phyloP scores from a whole-genome alignment of 2,329 filamentous ascomycete genomes.

The Cercospora brassicicola region DNA sequence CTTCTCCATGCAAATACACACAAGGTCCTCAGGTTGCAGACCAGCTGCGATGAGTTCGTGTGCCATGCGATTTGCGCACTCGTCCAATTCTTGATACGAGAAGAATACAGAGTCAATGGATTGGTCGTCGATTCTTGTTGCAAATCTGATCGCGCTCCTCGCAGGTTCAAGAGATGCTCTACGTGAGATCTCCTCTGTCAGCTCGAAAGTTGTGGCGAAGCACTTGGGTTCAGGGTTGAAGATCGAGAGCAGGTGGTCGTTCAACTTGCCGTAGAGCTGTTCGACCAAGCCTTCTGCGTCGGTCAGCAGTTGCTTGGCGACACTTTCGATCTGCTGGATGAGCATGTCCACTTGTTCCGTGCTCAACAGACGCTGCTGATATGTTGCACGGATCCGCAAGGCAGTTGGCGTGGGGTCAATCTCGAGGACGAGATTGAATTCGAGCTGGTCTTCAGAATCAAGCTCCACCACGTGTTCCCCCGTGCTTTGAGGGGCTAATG shows the following conservation, averaged over 20 bases:
- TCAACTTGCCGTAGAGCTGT: constrained; percentile 36
- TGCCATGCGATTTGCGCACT: constrained; percentile 64
- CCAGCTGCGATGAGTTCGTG: constrained; percentile 53
- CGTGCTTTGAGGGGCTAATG: constrained; percentile 42
- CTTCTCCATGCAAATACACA: constrained; percentile 77
- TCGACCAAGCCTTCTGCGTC: constrained; percentile 39
- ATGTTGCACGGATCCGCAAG: constrained; percentile 58
- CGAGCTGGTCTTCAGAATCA: constrained; percentile 67
- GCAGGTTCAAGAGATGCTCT: constrained; percentile 53
- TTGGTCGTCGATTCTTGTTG: constrained; percentile 48
- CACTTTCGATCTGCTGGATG: constrained; percentile 59
- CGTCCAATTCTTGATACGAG: constrained; percentile 66
- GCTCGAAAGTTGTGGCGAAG: constrained; percentile 35
- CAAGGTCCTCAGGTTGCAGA: constrained; percentile 55
- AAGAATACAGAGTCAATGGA: constrained; percentile 47
- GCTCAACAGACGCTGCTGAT: constrained; percentile 56
- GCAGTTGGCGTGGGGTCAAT: constrained; percentile 61
- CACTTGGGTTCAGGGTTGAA: constrained; percentile 42
- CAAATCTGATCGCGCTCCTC: constrained; percentile 65
- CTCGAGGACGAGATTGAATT: constrained; percentile 75
- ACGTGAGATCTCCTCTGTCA: constrained; percentile 54
- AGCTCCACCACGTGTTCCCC: constrained; percentile 53
- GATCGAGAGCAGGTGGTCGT: constrained; percentile 40
- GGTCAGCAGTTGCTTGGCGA: constrained; percentile 50
- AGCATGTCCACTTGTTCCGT: constrained; percentile 58